Evolutionary conservation across 805 yeast species (phyloP), one percentile per base, ranked within the genome.

Genomic region (Wickerhamiella spandovensis): DNA sequence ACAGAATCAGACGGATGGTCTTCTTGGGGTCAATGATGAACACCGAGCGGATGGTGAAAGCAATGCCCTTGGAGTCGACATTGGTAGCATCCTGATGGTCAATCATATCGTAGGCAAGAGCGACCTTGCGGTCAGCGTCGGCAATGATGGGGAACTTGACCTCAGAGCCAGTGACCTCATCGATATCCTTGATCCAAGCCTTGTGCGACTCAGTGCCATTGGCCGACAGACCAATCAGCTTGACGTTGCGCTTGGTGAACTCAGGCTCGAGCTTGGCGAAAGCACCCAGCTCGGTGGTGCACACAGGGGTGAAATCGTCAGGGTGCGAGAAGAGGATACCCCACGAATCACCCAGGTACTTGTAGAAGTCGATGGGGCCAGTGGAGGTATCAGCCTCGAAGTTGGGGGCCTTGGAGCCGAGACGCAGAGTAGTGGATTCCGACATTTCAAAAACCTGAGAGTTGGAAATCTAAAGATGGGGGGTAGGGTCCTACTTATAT

Each of bases 281-380:
- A 12, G 95, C 96, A 60, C 96, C 95, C 65, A 88, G 76, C 75
- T 88, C 97, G 52, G 96, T 88, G 63, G 96, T 89, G 72, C 97
- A 88, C 52, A 88, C 96, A 46, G 97, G 97, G 20, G 97, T 88
- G 77, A 85, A 89, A 67, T 89, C 97, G 57, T 87, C 96, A 56
- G 97, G 97, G 69, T 88, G 97, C 13, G 95, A 86, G 72, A 88
- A 88, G 58, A 88, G 73, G 48, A 88, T 81, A 50, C 81, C 82
- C 97, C 97, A 88, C 30, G 80, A 75, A 70, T 84, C 78, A 45
- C 90, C 94, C 59, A 87, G 73, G 75, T 73, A 88, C 58, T 88
- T 82, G 73, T 88, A 90, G 81, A 88, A 87, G 60, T 82, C 77
- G 65, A 88, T 78, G 56, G 80, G 79, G 53, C 97, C 97, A 58